Conservation (phyloP, 352 stramenopile genomes). For the Phytopythium mirpurense region DNA sequence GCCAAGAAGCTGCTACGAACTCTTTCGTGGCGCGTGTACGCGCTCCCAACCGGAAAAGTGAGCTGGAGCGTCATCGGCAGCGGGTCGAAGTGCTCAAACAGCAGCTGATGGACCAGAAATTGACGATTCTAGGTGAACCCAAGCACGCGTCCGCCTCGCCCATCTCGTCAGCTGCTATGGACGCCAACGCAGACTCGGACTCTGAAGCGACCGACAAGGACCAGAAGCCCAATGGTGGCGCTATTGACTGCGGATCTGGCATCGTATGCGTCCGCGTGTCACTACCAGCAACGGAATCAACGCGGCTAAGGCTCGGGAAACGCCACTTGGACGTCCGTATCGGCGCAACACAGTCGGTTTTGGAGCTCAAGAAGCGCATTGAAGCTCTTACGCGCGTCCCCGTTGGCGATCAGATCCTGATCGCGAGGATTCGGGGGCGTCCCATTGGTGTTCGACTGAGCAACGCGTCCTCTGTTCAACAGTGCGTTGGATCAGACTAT, state of each 20-base stretch:
- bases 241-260: background rate
- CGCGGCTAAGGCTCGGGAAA: background rate
- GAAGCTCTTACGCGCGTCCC: slow-evolving; percentile 12
- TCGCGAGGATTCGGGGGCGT: slow-evolving; percentile 11
- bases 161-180: background rate
- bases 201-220: background rate
- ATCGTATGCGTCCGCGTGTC: slow-evolving; percentile 5
- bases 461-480: slow-evolving; percentile 10
- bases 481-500: background rate
- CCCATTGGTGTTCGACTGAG: slow-evolving; percentile 17
- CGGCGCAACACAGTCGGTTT: slow-evolving; percentile 14
- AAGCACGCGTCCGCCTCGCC: background rate
- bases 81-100: slow-evolving; percentile 57
- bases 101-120: slow-evolving; percentile 57
- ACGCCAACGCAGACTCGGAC: background rate
- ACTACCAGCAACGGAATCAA: slow-evolving; percentile 4
- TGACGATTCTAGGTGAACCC: slow-evolving; percentile 27
- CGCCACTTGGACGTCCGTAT: slow-evolving; percentile 19
- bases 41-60: background rate
- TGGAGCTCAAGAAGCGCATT: slow-evolving; percentile 25
- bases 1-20: background rate
- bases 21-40: background rate
- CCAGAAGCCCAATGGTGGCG: background rate
- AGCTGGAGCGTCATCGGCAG: slow-evolving; percentile 35
- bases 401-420: slow-evolving; percentile 26